Evolutionary conservation across 1,139 yeast genomes (phyloP).

Genomic region (Debaryomyces nepalensis): DNA sequence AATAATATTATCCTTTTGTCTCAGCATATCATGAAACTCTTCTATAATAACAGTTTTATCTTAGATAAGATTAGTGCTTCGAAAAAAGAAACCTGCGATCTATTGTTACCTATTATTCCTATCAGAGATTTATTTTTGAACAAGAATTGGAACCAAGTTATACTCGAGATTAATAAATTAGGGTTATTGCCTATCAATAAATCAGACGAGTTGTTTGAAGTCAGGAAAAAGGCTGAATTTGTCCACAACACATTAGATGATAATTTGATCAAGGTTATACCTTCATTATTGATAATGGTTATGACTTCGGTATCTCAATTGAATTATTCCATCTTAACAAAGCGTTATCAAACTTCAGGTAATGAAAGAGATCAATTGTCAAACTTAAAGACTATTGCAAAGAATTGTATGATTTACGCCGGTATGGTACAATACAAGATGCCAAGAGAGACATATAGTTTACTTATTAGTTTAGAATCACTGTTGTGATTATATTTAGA

Average conservation of each 20-base stretch:
- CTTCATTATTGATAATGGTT: slow-evolving; percentile 76
- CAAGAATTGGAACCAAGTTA: slow-evolving; percentile 65
- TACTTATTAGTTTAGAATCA: slow-evolving; percentile 73
- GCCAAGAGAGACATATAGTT: slow-evolving; percentile 89
- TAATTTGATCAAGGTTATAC: slow-evolving; percentile 76
- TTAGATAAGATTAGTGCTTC: slow-evolving; percentile 47
- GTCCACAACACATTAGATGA: slow-evolving; percentile 61
- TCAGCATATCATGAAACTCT: slow-evolving; percentile 57
- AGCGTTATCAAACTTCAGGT: slow-evolving; percentile 53
- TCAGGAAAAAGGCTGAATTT: slow-evolving; percentile 48
- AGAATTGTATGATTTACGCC: slow-evolving; percentile 90
- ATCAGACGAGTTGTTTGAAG: slow-evolving; percentile 39
- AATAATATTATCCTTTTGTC: slow-evolving; percentile 61
- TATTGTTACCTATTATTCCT: slow-evolving; percentile 66
- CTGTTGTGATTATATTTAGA: slow-evolving; percentile 25
- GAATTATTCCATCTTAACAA: slow-evolving; percentile 51
- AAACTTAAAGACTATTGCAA: slow-evolving; percentile 65
- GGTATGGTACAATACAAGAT: slow-evolving; percentile 95
- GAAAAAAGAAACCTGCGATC: slow-evolving; percentile 64
- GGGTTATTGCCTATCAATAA: slow-evolving; percentile 67
- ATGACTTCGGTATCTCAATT: slow-evolving; percentile 78
- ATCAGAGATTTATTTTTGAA: slow-evolving; percentile 65
- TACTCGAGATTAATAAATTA: slow-evolving; percentile 60
- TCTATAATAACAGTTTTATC: slow-evolving; percentile 56
- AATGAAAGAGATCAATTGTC: slow-evolving; percentile 60